phyloP scores from a whole-genome alignment of 2,329 filamentous ascomycete species.

The Elsinoe perseae region DNA sequence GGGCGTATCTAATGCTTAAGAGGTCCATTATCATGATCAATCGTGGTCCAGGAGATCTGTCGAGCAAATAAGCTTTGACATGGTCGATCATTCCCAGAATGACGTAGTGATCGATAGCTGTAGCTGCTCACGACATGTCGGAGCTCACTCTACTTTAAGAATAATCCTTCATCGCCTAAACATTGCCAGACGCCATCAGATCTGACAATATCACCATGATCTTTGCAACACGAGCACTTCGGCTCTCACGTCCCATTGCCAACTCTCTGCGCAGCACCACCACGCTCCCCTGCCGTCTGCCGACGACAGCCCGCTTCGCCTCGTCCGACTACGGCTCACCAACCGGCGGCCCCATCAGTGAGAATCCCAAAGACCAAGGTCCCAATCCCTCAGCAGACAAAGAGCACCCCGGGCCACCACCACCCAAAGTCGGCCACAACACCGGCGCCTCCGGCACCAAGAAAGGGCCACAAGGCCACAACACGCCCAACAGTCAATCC shows the following conservation, averaged over 20 bases:
- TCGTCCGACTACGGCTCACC: conserved; percentile 38
- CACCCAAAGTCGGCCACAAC: conserved; percentile 35
- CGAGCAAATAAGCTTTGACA: not conserved
- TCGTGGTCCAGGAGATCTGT: not conserved
- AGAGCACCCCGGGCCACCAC: conserved; percentile 40
- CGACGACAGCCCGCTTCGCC: conserved; percentile 30
- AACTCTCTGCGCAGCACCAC: conserved; percentile 17
- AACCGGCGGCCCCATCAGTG: conserved; percentile 33
- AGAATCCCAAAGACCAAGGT: conserved; percentile 38
- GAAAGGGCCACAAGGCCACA: conserved; percentile 17
- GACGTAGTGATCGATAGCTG: not conserved
- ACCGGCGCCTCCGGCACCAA: conserved; percentile 27
- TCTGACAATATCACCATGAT: not conserved
- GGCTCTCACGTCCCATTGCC: conserved; percentile 19
- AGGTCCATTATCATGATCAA: not conserved
- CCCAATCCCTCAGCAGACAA: conserved; percentile 32
- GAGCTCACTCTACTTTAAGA: too few species aligned
- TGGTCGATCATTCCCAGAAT: not conserved
- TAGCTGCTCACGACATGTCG: not conserved
- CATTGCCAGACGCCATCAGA: not conserved
- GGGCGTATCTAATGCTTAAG: too few species aligned
- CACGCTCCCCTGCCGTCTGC: conserved; percentile 22
- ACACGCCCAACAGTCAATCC: conserved; percentile 20
- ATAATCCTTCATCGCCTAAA: too few species aligned
- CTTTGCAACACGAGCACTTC: conserved; percentile 2